These are phyloP conservation scores for Alternaria alternata DNA, from an alignment of 2,329 filamentous ascomycete species.

Conservation along the genomic window DNA sequence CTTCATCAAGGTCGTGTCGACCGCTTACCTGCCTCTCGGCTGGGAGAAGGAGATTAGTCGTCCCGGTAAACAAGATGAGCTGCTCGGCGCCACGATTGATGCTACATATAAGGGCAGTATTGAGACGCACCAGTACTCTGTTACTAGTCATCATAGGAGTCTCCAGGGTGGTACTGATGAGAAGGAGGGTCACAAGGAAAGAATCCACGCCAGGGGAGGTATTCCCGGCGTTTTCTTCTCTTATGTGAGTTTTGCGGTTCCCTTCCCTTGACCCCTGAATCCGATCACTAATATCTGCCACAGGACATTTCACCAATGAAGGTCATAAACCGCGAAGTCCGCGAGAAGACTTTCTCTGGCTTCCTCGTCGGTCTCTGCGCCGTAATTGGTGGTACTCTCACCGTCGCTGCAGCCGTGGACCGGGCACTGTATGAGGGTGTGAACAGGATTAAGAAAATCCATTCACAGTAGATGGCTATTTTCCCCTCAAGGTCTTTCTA, in stretches of 20 bases:
- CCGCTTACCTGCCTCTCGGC: constrained; percentile 90
- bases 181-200: constrained; percentile 89
- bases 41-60: constrained; percentile 70
- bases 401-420: constrained; percentile 92
- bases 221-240: constrained; percentile 99
- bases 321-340: constrained; percentile 94
- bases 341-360: constrained; percentile 85
- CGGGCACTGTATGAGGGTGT: constrained; percentile 89
- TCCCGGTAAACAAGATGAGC: constrained; percentile 58
- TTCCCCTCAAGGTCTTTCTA: not conserved
- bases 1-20: constrained; percentile 98
- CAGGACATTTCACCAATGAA: constrained; percentile 99
- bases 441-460: constrained; percentile 86
- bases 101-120: constrained; percentile 79
- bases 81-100: constrained; percentile 53
- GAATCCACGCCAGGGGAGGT: constrained; percentile 85
- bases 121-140: constrained; percentile 98
- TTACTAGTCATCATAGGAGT: constrained; percentile 94
- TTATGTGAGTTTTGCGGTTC: constrained; percentile 71
- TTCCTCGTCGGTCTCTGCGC: constrained; percentile 96
- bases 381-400: constrained; percentile 92
- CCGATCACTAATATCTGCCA: constrained; percentile 17
- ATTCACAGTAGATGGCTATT: constrained; percentile 58
- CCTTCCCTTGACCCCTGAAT: not conserved
- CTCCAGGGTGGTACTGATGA: constrained; percentile 83